Percentiles rank a stretch among this genome's conserved stretches.
Conservation (phyloP, 805 yeast species). For the Tetrapisispora iriomotensis region DNA sequence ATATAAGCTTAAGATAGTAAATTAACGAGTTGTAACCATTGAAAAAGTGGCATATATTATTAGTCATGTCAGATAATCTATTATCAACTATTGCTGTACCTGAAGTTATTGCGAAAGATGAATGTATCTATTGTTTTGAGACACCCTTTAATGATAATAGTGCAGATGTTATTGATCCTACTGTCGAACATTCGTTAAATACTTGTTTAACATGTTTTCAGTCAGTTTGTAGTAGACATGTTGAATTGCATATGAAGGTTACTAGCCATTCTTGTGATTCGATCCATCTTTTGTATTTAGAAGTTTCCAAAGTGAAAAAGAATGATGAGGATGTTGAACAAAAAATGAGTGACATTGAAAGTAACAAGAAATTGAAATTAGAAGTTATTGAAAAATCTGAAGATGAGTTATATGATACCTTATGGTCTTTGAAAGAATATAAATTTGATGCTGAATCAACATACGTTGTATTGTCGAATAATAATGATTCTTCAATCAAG, state of each 20-base stretch:
- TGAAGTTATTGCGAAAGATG: slow-evolving; percentile 64
- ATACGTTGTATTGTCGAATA: background rate
- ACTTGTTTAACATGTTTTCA: slow-evolving; percentile 69
- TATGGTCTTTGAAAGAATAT: slow-evolving; percentile 17
- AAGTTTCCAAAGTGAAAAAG: slow-evolving; percentile 44
- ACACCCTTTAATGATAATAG: slow-evolving; percentile 38
- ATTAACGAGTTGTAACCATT: too few species aligned
- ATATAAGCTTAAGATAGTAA: too few species aligned
- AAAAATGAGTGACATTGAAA: slow-evolving; percentile 14
- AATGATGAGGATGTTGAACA: slow-evolving; percentile 26
- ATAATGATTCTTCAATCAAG: slow-evolving; percentile 4
- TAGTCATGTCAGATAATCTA: slow-evolving; percentile 7
- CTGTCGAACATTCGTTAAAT: slow-evolving; percentile 37
- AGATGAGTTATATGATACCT: slow-evolving; percentile 23
- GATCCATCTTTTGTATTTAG: slow-evolving; percentile 50
- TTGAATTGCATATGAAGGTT: slow-evolving; percentile 43
- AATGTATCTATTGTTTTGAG: slow-evolving; percentile 80
- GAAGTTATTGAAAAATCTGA: slow-evolving; percentile 25
- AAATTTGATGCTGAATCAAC: background rate
- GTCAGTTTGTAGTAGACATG: slow-evolving; percentile 56
- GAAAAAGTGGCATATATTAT: too few species aligned
- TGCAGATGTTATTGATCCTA: slow-evolving; percentile 23
- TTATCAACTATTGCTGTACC: slow-evolving; percentile 16
- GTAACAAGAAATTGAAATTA: slow-evolving; percentile 25
- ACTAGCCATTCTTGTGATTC: slow-evolving; percentile 23